Base-by-base conservation (phyloP, 1,284 basidiomycete species). In the Phylloboletellus chloephorus region DNA sequence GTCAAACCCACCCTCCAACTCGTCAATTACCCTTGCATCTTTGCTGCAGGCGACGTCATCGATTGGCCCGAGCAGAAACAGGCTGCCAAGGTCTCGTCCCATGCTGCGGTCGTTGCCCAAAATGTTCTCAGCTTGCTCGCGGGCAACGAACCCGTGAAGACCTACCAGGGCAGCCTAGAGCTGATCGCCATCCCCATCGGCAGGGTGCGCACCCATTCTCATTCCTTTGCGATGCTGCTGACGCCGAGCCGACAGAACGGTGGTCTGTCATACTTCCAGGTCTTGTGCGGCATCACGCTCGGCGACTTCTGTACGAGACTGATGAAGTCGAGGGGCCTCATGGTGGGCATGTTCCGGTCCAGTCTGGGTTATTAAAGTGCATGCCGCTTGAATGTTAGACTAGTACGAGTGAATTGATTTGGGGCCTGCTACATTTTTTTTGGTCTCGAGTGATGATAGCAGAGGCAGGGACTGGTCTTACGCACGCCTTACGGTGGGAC, bases 61-160 rank as follows among this genome's bases (percentile, higher is more conserved):
- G 72, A 78, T 20, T 75, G 71, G 70, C 36, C 64, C 0, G 80
- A 82, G 58, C 72, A 77, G 52, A 81, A 82, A 51, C 76, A 78
- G 51, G 64, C 68, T 0, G 66, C 65, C 10, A 82, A 82, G 54
- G 59, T 60, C 1, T 12, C 39, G 3, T 58, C 52, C 3, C 79
- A 82, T 47, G 65, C 66, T 2, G 48, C 52, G 0, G 58, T 78
- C 23, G 64, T 73, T 26, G 62, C 56, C 3, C 54, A 67, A 22
- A 82, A 82, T 46, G 51, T 79, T n/a, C 32, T 70, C 2, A 63
- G 64, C n/a, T 58, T 70, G 47, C 60, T 77, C 31, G 52, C 52
- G 4, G 68, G 67, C 19, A 54, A 54, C 12, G 45, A 54, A 7
- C 45, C 56, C 1, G 54, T 64, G 46, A 69, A 67, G 47, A 52